Percentiles rank a stretch among this genome's conserved stretches.
Evolutionary conservation across 108 stramenopile species (phyloP).

Genomic region (Schizochytrium sp.): DNA sequence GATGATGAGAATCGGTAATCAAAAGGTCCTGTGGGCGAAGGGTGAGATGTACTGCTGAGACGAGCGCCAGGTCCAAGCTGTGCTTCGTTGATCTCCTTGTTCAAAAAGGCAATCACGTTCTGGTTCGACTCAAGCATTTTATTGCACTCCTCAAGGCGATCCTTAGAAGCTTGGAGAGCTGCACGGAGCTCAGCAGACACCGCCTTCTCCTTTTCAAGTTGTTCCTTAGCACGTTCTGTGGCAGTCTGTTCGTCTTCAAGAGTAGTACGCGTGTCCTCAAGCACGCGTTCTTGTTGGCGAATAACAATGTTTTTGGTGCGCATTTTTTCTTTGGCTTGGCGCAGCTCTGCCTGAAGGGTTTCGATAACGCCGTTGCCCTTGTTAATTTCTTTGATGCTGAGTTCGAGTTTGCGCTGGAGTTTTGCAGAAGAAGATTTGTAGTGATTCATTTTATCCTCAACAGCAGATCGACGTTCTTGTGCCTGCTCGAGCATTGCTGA

Average conservation of each 20-base stretch:
- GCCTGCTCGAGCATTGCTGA: conserved; percentile 42
- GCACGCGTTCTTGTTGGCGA: conserved; percentile 69
- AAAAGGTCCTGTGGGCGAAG: neutral
- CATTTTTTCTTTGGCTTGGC: conserved; percentile 61
- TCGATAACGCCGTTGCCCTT: conserved; percentile 74
- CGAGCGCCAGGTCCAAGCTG: conserved; percentile 4
- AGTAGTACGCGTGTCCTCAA: neutral
- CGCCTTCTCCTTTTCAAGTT: conserved; percentile 57
- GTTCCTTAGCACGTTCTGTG: neutral
- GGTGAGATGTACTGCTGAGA: neutral
- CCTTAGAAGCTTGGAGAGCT: conserved; percentile 63
- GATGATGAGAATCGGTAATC: neutral
- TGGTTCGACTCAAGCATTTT: conserved; percentile 74
- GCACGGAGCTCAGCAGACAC: neutral
- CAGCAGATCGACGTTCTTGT: neutral
- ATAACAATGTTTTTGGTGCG: conserved; percentile 72
- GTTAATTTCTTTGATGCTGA: conserved; percentile 69
- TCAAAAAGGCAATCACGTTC: conserved; percentile 75
- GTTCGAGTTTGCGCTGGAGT: conserved; percentile 73
- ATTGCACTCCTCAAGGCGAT: conserved; percentile 65
- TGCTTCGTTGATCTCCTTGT: conserved; percentile 72
- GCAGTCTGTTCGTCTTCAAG: neutral
- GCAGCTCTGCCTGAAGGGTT: conserved; percentile 66
- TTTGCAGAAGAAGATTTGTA: conserved; percentile 65
- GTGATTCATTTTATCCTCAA: conserved; percentile 34